Evolutionary conservation across 1,284 basidiomycete species (phyloP).

Genomic region (Ustilago shanxiensis): DNA sequence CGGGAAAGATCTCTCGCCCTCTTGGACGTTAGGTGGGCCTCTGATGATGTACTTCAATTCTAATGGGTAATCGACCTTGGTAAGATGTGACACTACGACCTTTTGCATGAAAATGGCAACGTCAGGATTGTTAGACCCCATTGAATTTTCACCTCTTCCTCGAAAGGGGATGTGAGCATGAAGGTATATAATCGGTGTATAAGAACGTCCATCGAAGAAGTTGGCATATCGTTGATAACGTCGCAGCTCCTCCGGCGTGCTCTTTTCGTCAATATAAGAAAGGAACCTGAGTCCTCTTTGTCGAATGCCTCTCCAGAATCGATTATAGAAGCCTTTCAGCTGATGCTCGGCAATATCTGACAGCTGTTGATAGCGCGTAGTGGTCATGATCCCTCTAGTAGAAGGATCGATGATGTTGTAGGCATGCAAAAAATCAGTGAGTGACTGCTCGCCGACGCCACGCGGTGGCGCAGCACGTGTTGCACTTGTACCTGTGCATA

Average conservation of each 20-base stretch:
- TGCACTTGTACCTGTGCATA: background rate
- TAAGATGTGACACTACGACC: background rate
- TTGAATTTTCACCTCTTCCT: background rate
- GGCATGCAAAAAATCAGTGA: background rate
- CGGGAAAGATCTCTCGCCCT: background rate
- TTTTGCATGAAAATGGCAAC: slow-evolving; percentile 25
- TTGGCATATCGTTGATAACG: slow-evolving; percentile 1
- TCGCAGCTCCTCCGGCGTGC: background rate
- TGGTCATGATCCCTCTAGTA: background rate
- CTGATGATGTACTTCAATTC: slow-evolving; percentile 15
- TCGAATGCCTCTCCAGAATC: background rate
- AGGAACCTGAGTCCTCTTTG: background rate
- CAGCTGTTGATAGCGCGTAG: background rate
- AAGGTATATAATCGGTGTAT: slow-evolving; percentile 7
- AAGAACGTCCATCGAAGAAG: slow-evolving; percentile 1
- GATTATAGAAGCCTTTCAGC: background rate
- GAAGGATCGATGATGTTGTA: background rate
- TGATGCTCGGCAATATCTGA: background rate
- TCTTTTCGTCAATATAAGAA: no score
- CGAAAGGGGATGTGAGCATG: background rate
- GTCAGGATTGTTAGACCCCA: slow-evolving; percentile 13
- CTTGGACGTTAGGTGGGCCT: background rate
- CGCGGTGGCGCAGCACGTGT: no score
- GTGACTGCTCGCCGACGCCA: background rate
- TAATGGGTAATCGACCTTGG: background rate